Evolutionary conservation across 2,329 filamentous ascomycete species (phyloP), one percentile per base, ranked within the genome.

Genomic region (Aspergillus novoparasiticus): DNA sequence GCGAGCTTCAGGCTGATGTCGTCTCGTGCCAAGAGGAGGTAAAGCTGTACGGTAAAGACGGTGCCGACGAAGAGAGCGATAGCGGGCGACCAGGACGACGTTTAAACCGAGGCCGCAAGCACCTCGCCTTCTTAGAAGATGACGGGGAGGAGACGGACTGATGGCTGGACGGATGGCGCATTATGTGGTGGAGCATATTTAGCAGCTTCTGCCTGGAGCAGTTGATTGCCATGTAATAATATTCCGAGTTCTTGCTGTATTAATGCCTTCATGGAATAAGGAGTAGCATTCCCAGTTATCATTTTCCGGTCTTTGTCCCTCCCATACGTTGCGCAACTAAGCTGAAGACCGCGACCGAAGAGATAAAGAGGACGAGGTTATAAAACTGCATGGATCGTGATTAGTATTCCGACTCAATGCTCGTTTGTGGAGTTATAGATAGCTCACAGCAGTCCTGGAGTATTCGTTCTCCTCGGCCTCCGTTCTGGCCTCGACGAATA

Each of bases 291-390:
- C 19, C 36, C 34, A 16, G 11, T 45, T 26, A 53, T 77, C 68
- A 79, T 73, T 74, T 78, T 46, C 72, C 69, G 23, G 73, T 63
- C 64, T 78, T 80, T 57, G 72, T 73, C 30, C 78, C 79, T 65
- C 83, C 84, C 85, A 97, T 91, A 69, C 90, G 90, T 75, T 99
- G 95, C 32, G 94, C 95, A 65, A 95, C 89, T 64, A 99, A 82
- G 76, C 94, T 96, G 82, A 98, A 97, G 64, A 97, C 88, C 9
- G 94, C 93, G 28, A 99, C 91, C 0, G 95, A 97, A 28, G 94
- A 95, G 84, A 99, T 94, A 81, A 98, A 99, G 2, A 98, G 83
- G 1, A 97, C 93, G 0, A 96, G 88, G 73, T 99, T 98, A 81
- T 99, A 99, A 78, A 99, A 99, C 95, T 78, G 56, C 14, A 21